phyloP scores from a whole-genome alignment of 2,329 filamentous ascomycete species.

The Neonectria magnoliae region DNA sequence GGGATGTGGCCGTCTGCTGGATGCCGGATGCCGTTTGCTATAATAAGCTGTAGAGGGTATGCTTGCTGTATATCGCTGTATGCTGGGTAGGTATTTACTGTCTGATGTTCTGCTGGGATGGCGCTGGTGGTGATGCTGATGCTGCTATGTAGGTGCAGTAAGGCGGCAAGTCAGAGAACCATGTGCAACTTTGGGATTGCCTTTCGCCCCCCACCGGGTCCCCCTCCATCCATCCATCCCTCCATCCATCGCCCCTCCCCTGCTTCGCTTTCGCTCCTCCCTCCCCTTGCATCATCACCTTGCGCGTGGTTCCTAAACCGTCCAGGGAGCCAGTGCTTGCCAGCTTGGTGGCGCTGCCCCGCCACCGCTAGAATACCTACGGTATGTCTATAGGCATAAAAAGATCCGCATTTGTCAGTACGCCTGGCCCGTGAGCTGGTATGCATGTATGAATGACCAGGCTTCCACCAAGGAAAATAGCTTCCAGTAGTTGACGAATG shows the following conservation, averaged over 20 bases:
- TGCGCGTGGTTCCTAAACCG: conserved; percentile 20
- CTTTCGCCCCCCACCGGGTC: conserved; percentile 25
- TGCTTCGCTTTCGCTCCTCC: conserved; percentile 12
- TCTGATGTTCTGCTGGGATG: conserved; percentile 3
- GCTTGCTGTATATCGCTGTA: neutral
- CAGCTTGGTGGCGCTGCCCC: conserved; percentile 17
- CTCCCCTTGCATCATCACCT: conserved; percentile 41
- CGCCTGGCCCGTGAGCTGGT: conserved; percentile 7
- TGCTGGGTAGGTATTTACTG: neutral
- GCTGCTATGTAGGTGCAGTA: conserved; percentile 26
- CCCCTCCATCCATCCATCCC: conserved; percentile 17
- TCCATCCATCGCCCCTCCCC: conserved; percentile 31
- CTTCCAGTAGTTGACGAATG: neutral
- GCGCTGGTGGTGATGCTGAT: conserved; percentile 14
- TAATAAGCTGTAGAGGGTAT: neutral
- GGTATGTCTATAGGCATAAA: conserved; percentile 23
- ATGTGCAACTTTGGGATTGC: conserved; percentile 22
- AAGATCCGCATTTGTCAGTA: neutral
- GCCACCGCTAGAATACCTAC: neutral
- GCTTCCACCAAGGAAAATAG: neutral
- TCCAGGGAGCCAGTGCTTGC: conserved; percentile 15
- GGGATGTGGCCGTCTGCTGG: neutral
- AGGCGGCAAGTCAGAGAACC: conserved; percentile 32
- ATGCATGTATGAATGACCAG: conserved; percentile 18
- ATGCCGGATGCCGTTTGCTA: neutral